Evolutionary conservation across 495 filamentous ascomycete species (phyloP), one percentile per base, ranked within the genome.

Genomic region (Corynascus novoguineensis): DNA sequence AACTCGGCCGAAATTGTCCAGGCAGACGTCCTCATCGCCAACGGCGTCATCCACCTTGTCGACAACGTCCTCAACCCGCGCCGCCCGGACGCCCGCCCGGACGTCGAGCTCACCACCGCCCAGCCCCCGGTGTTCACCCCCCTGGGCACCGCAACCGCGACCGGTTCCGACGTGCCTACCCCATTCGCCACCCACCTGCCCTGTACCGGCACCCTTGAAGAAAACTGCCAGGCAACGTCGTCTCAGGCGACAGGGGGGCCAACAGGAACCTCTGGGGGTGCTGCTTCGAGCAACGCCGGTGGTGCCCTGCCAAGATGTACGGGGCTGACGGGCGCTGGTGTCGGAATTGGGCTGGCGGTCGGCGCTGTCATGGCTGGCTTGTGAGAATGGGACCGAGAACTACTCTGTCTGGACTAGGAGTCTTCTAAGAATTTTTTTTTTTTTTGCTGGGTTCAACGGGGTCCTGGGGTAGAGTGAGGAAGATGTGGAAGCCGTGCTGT

Each of bases 31-130:
- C 38, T 62, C 12, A 17, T 62, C 10, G 66, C 74, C 19, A 84
- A 84, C 50, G 84, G 84, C 57, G 81, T 86, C 22, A 67, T 86
- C 7, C 83, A 85, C 67, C 65, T 84, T 45, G 78, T 85, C 58
- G 79, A 84, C 63, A 71, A 67, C 73, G 59, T 65, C 29, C 54
- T 65, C 49, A 54, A 58, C 53, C 59, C 59, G 27, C 54, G 60
- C 27, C 5, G n/a, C 25, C 6, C 32, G 37, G 45, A 11, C 32
- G 46, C 63, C 42, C 19, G 11, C 37, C 63, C 63, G 19, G 57
- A 62, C 41, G 50, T 62, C 12, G 24, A 25, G 1, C 50, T 48
- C 25, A 52, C 45, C 27, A 53, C 44, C 10, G 34, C 50, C 25
- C 63, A 65, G 59, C 0, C 57, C 22, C 63, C 63, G 8, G 60